Percentiles rank a stretch among this genome's conserved stretches.
These are phyloP conservation scores for Mycena alexandri DNA, from an alignment of 768 basidiomycete species.

Conservation along the genomic window DNA sequence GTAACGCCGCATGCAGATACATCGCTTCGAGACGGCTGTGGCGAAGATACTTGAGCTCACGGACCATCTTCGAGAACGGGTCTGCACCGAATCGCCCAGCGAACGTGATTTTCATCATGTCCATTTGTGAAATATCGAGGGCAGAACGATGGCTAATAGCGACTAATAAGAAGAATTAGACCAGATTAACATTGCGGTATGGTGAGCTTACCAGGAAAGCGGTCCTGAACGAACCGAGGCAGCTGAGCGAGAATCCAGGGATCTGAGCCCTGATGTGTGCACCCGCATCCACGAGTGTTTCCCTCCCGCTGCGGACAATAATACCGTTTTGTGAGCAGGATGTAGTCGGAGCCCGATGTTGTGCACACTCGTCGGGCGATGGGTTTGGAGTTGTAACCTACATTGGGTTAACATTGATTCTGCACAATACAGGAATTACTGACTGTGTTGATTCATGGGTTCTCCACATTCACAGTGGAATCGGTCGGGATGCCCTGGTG, in stretches of 20 bases:
- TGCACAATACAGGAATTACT: neutral
- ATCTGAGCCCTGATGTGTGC: slow-evolving; percentile 32
- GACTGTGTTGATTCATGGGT: slow-evolving; percentile 13
- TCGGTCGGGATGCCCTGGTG: slow-evolving; percentile 29
- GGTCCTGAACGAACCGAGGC: slow-evolving; percentile 32
- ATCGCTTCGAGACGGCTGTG: slow-evolving; percentile 34
- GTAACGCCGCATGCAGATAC: slow-evolving; percentile 32
- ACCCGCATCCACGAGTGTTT: slow-evolving; percentile 28
- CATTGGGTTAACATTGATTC: neutral
- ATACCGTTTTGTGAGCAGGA: slow-evolving; percentile 31
- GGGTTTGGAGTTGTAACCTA: slow-evolving; percentile 31
- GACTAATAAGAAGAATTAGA: slow-evolving; percentile 1
- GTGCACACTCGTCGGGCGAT: slow-evolving; percentile 31
- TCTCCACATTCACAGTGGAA: slow-evolving; percentile 28
- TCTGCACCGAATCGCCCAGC: slow-evolving; percentile 33
- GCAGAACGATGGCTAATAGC: slow-evolving; percentile 29
- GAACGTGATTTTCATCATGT: slow-evolving; percentile 33
- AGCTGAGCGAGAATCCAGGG: slow-evolving; percentile 29
- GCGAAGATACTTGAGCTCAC: slow-evolving; percentile 30
- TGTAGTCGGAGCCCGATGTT: slow-evolving; percentile 25
- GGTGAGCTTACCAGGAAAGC: slow-evolving; percentile 32
- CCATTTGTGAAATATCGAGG: slow-evolving; percentile 28
- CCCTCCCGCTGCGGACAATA: slow-evolving; percentile 16
- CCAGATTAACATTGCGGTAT: neutral
- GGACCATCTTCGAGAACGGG: slow-evolving; percentile 35